Percentiles rank a stretch among this genome's conserved stretches.
Evolutionary conservation across 2,329 filamentous ascomycete genomes (phyloP).

Genomic region (Alternaria conjuncta): DNA sequence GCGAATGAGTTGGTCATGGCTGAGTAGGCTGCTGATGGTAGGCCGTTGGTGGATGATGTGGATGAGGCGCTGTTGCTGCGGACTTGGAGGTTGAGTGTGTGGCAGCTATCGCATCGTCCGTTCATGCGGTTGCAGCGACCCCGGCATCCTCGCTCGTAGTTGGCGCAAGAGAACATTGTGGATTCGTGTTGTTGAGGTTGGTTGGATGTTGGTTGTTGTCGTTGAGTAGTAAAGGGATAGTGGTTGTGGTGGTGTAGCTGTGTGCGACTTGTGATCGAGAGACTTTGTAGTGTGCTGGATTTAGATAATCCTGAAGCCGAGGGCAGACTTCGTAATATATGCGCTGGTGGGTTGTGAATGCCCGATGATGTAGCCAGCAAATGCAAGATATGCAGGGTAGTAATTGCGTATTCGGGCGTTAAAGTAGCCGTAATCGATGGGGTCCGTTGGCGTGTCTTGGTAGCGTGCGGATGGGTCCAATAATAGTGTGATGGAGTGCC

Average conservation of each 20-base stretch:
- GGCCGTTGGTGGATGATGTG: conserved; percentile 34
- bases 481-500: conserved; percentile 11
- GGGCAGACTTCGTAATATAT: conserved; percentile 32
- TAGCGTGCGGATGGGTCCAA: conserved; percentile 25
- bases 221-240: background rate
- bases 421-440: conserved; percentile 25
- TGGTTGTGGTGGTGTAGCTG: background rate
- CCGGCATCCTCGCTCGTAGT: conserved; percentile 54
- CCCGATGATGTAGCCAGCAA: conserved; percentile 38
- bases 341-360: conserved; percentile 25
- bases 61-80: conserved; percentile 44
- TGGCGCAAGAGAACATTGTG: conserved; percentile 53
- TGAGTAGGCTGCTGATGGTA: conserved; percentile 42
- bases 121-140: conserved; percentile 49
- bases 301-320: background rate
- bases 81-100: conserved; percentile 49
- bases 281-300: conserved; percentile 2
- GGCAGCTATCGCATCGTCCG: conserved; percentile 48
- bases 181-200: background rate
- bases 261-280: background rate
- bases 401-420: conserved; percentile 24
- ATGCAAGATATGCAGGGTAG: conserved; percentile 31
- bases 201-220: background rate
- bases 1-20: conserved; percentile 51
- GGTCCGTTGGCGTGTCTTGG: conserved; percentile 31